Base-by-base conservation (phyloP, 495 filamentous ascomycete species). In the Podospora anserina region DNA sequence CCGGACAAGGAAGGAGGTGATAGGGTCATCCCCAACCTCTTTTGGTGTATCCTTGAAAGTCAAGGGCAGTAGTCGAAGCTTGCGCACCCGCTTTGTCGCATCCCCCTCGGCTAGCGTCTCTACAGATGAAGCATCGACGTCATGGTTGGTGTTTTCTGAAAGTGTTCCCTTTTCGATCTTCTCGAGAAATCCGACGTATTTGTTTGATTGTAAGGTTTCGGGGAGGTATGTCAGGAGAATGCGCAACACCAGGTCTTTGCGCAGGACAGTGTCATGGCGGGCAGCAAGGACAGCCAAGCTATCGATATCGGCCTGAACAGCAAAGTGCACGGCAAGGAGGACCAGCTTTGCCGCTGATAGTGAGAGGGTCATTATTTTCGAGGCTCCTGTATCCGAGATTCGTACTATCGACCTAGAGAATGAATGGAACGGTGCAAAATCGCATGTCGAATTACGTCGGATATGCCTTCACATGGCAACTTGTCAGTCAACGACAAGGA, bases 191-290 rank as follows among this genome's bases (percentile, higher is more conserved):
- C 81, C 75, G 13, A 84, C 82, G 75, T 96, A 96, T 53, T 80
- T 71, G 26, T 77, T 82, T 30, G 93, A 90, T 18, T 87, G 86
- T 13, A 87, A 80, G 61, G 85, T 91, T 75, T 95, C 93, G 49
- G 94, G 93, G 6, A 97, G 85, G 71, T 88, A 95, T 64, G 90
- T 96, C 67, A 97, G 84, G 68, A 97, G 79, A 63, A 97, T 90
- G 72, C 93, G 88, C 70, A 96, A 81, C 44, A 94, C 71, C 58
- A 91, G 84, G 67, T 91, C 90, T 13, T 86, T 82, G 20, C 85
- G 84, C 65, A 94, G 83, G 68, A 84, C 83, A 60, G 76, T 75
- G 74, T 65, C 82, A 69, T 89, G 84, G 64, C 82, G 82, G 63
- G 86, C 81, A 66, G 88, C 84, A 34, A 97, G 82, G 59, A 80